These are phyloP conservation scores for Penicillium paradoxum DNA, from an alignment of 495 filamentous ascomycete species.

Conservation along the genomic window DNA sequence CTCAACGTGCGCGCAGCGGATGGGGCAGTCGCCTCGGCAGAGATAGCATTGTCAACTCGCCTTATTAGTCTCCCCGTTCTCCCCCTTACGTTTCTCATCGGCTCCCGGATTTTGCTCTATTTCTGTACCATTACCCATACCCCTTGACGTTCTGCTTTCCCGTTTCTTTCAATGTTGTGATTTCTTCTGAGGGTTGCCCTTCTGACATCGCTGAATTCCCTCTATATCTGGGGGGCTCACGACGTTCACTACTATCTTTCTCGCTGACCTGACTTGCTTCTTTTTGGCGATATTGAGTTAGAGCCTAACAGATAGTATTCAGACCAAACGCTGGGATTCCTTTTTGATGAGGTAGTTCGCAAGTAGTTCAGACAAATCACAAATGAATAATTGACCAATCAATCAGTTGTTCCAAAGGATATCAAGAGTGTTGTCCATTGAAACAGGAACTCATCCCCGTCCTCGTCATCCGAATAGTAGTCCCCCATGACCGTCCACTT, in stretches of 20 bases:
- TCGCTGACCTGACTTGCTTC: neutral
- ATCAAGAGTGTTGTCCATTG: neutral
- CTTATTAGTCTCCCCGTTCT: constrained; percentile 51
- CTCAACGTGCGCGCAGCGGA: constrained; percentile 38
- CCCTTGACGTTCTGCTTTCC: constrained; percentile 28
- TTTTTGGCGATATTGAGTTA: neutral
- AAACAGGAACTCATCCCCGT: too few species aligned
- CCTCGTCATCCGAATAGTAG: too few species aligned
- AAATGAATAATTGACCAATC: neutral
- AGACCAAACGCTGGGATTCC: neutral
- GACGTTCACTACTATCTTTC: neutral
- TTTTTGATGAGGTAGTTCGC: neutral
- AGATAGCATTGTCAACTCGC: constrained; percentile 80
- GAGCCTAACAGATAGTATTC: neutral
- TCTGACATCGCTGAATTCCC: neutral
- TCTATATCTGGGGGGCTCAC: neutral
- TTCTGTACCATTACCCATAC: constrained; percentile 37
- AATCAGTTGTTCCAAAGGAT: neutral
- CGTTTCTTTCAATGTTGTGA: constrained; percentile 11
- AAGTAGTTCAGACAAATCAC: neutral
- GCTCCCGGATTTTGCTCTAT: constrained; percentile 5
- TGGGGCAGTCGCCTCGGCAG: constrained; percentile 56
- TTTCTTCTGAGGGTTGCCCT: neutral
- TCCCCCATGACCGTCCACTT: too few species aligned
- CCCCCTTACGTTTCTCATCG: constrained; percentile 1